Percentiles rank a stretch among this genome's conserved stretches.
Conservation (phyloP, 2,329 filamentous ascomycete genomes). For the Pyrenophora teres region DNA sequence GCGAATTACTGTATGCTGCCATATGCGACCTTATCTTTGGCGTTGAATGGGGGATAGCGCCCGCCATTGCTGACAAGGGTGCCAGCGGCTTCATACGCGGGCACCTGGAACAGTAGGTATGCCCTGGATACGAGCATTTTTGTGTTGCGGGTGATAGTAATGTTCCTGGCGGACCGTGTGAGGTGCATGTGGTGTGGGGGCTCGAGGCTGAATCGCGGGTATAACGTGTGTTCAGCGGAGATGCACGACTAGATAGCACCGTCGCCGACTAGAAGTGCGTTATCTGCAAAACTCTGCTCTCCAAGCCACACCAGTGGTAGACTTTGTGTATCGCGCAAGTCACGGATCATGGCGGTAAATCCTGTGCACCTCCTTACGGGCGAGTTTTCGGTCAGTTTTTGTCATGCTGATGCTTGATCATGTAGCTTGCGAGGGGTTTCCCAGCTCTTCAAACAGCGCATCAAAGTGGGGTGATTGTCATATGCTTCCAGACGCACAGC, state of each 20-base stretch:
- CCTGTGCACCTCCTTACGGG: no score
- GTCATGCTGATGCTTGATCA: no score
- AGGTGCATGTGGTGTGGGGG: constrained; percentile 22
- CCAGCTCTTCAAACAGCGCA: no score
- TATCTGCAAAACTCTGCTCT: no score
- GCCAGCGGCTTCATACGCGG: no score
- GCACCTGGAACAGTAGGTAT: no score
- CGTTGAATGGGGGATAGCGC: constrained; percentile 30
- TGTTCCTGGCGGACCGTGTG: constrained; percentile 18
- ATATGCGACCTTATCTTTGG: constrained; percentile 46
- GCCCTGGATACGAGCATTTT: neutral
- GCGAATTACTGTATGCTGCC: constrained; percentile 15
- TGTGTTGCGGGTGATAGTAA: constrained; percentile 6
- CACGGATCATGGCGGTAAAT: no score
- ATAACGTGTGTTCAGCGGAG: constrained; percentile 20
- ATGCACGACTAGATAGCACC: constrained; percentile 15
- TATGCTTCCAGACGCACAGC: neutral
- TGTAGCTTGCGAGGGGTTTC: no score
- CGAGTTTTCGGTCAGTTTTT: no score
- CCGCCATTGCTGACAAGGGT: neutral
- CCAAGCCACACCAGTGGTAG: no score
- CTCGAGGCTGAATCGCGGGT: neutral
- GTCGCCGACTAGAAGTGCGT: neutral
- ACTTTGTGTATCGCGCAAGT: no score
- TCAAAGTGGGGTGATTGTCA: no score